Conservation (phyloP, 768 basidiomycete species). For the Leccinum longicurvipes region DNA sequence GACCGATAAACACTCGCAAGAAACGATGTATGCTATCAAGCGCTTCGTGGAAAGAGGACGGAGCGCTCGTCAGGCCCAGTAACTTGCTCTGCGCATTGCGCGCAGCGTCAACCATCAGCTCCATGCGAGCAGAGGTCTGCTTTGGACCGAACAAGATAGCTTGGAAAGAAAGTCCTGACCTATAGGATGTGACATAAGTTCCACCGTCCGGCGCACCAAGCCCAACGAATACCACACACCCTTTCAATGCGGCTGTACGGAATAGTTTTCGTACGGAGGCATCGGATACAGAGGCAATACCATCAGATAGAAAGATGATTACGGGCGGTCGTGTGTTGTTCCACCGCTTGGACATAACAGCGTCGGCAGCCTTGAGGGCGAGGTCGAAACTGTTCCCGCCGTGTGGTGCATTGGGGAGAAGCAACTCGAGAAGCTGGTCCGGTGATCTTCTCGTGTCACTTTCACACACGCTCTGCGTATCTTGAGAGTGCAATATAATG, state of each 20-base stretch:
- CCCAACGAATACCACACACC: constrained; percentile 31
- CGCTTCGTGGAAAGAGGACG: constrained; percentile 49
- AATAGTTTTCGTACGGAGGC: constrained; percentile 35
- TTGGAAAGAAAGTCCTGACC: constrained; percentile 56
- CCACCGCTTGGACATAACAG: constrained; percentile 43
- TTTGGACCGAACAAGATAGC: constrained; percentile 50
- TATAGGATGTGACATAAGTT: constrained; percentile 16
- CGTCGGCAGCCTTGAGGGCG: constrained; percentile 39
- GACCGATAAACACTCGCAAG: not conserved
- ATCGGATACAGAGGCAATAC: constrained; percentile 40
- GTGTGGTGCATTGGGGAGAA: constrained; percentile 33
- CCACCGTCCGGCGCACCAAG: not conserved
- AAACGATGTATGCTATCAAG: constrained; percentile 42
- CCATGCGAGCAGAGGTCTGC: constrained; percentile 25
- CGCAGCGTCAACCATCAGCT: constrained; percentile 49
- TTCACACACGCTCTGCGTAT: constrained; percentile 24
- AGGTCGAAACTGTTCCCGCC: constrained; percentile 43
- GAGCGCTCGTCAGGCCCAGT: constrained; percentile 21
- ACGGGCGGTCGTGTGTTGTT: constrained; percentile 45
- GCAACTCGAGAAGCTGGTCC: constrained; percentile 38
- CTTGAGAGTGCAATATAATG: constrained; percentile 43
- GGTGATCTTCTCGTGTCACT: constrained; percentile 46
- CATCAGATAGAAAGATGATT: constrained; percentile 57
- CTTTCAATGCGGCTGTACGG: constrained; percentile 34
- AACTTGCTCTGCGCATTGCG: constrained; percentile 40